These are phyloP conservation scores for Nannizziopsis barbatae DNA, from an alignment of 2,329 filamentous ascomycete species.

Conservation along the genomic window DNA sequence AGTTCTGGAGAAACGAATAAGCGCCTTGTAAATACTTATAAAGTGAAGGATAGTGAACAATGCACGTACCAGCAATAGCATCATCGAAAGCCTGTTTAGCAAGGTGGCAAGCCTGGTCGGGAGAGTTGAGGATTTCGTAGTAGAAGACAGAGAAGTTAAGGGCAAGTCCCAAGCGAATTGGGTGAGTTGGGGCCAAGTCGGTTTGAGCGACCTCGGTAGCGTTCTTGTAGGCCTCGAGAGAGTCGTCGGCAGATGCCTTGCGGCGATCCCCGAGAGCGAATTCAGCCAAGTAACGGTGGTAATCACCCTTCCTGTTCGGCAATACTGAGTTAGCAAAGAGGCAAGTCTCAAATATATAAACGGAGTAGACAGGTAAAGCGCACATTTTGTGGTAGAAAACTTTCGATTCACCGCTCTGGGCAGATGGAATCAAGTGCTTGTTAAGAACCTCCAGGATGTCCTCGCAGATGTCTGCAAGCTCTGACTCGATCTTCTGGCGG, in stretches of 20 bases:
- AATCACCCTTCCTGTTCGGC: slow-evolving; percentile 80
- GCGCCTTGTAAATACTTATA: too few species aligned
- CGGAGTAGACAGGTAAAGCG: slow-evolving; percentile 20
- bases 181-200: slow-evolving; percentile 81
- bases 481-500: slow-evolving; percentile 94
- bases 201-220: slow-evolving; percentile 83
- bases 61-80: slow-evolving; percentile 74
- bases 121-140: slow-evolving; percentile 98
- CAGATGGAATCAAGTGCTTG: slow-evolving; percentile 84
- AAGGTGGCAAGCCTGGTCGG: slow-evolving; percentile 94
- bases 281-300: slow-evolving; percentile 97
- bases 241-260: slow-evolving; percentile 87
- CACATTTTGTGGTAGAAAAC: slow-evolving; percentile 99
- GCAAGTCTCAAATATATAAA: slow-evolving; percentile 4
- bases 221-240: slow-evolving; percentile 92
- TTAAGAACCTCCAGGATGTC: slow-evolving; percentile 93
- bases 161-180: slow-evolving; percentile 82
- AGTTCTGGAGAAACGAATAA: slow-evolving; percentile 55
- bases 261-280: slow-evolving; percentile 90
- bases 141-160: slow-evolving; percentile 99
- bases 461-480: slow-evolving; percentile 95
- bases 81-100: slow-evolving; percentile 95
- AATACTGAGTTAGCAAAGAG: slow-evolving; percentile 2
- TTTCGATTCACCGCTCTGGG: slow-evolving; percentile 93
- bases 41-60: too few species aligned